Base-by-base conservation (phyloP, 2,329 filamentous ascomycete genomes). In the Fusarium buharicum region DNA sequence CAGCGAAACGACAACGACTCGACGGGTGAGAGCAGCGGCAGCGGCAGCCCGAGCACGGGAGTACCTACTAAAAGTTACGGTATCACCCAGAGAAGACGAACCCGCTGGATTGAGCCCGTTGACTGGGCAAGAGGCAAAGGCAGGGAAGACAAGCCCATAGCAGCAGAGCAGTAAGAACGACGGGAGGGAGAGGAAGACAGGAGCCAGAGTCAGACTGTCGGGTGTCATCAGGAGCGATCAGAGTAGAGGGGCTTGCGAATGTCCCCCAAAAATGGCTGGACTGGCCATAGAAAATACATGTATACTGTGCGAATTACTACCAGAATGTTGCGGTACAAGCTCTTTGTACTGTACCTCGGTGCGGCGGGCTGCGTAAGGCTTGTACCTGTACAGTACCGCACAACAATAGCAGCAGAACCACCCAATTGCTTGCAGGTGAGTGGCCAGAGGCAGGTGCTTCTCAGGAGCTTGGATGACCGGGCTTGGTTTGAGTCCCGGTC, bases 331-430 rank as follows among this genome's bases (percentile, higher is more conserved):
- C 61, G 59, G 69, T 77, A 76, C 75, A 74, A 68, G 62, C 40
- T 49, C 50, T 45, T 71, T 71, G 75, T 74, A 76, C 74, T 74
- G 69, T 76, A 74, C 72, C 58, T 77, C 64, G 67, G 69, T 63
- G 71, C 66, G 70, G 68, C 66, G 69, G 68, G 64, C 68, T 69
- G 68, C 64, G 66, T 63, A 61, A 48, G 51, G 43, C 62, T 66
- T 68, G 76, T 78, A 76, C 71, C 74, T 69, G 63, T 75, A 78
- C 76, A 77, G 76, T 77, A 77, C 74, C 73, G 55, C 67, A 59
- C 65, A 71, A 66, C 62, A 66, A 65, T 68, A 69, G 65, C 54
- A 69, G 58, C 64, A 66, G 59, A 59, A 60, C 59, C 50, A 58
- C 62, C 18, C 38, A 59, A 36, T 65, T 62, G 40, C 59, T 37